Evolutionary conservation across 2,329 filamentous ascomycete genomes (phyloP).

Genomic region (Xylariaceae sp.): DNA sequence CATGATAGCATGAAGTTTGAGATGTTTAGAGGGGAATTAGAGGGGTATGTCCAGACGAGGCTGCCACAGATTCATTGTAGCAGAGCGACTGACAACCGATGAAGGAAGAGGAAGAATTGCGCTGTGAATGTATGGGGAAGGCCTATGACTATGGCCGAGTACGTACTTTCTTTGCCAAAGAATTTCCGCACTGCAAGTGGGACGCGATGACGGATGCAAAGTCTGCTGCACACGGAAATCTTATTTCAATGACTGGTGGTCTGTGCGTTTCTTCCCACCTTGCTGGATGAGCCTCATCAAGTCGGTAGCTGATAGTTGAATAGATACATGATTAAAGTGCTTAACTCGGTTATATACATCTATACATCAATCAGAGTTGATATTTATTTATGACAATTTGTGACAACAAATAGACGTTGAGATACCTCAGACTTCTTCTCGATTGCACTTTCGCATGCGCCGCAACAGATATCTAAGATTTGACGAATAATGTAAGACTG

Average conservation of each 20-base stretch:
- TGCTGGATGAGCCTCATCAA: too few species aligned
- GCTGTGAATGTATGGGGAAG: slow-evolving; percentile 18
- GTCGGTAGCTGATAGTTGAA: too few species aligned
- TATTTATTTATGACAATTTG: too few species aligned
- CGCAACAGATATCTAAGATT: too few species aligned
- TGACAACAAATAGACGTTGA: too few species aligned
- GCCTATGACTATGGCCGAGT: too few species aligned
- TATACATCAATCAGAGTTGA: too few species aligned
- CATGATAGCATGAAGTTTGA: not conserved
- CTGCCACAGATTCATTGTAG: not conserved
- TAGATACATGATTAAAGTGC: too few species aligned
- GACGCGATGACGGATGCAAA: slow-evolving; percentile 4
- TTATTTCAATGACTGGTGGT: slow-evolving; percentile 10
- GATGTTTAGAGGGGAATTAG: not conserved
- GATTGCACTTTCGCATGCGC: too few species aligned
- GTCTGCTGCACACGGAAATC: slow-evolving; percentile 15
- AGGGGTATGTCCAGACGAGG: not conserved
- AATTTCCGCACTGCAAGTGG: slow-evolving; percentile 12
- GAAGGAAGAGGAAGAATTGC: slow-evolving; percentile 3
- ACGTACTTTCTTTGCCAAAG: slow-evolving; percentile 4
- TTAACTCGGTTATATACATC: too few species aligned
- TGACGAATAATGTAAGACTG: too few species aligned
- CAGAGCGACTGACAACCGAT: not conserved
- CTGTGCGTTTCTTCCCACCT: slow-evolving; percentile 14
- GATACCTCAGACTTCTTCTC: too few species aligned